Evolutionary conservation across 1,139 yeast species (phyloP), one percentile per base, ranked within the genome.

Genomic region (Kodamaea ohmeri): DNA sequence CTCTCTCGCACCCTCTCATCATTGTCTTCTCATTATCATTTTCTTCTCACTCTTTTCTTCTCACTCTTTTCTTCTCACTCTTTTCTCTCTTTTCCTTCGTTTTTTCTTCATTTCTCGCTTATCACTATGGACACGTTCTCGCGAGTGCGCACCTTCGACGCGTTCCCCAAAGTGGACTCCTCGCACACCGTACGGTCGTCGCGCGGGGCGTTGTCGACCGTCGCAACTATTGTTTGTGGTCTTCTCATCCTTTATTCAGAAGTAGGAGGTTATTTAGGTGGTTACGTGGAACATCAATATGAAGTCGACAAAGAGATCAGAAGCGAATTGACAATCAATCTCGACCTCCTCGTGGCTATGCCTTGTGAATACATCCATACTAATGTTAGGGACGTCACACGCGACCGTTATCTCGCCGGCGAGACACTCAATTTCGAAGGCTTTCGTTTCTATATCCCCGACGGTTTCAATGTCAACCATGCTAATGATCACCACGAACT

Each of bases 211-310:
- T 56, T 78, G 17, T 76, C 90, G n/a, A 82, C 96, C 0, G 49
- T 88, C 3, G 37, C 83, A 34, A 79, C 90, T 8, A 68, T 73
- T 16, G 50, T 84, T 19, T 70, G 78, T 38, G 76, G 83, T 18
- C 53, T 88, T 12, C 77, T 88, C 53, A 66, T 90, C 32, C 60
- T 86, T 11, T 89, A 95, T 88, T 76, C 86, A n/a, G 95, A 89
- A 56, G 63, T 89, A 33, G 96, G 97, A 6, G 84, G 86, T 6
- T 87, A 73, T 56, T 67, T 90, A 42, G 96, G 95, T 31, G 97
- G 97, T 3, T 76, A 75, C 46, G 78, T 85, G 13, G 89, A 82
- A 50, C 86, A 83, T 48, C 86, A 83, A 51, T 92, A 87, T 58
- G 65, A 73, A 1, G 94, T 92, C 4, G 88, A 83, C 49, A 76